Conservation (phyloP, 495 filamentous ascomycete species). For the Massariosphaeria phaeospora region DNA sequence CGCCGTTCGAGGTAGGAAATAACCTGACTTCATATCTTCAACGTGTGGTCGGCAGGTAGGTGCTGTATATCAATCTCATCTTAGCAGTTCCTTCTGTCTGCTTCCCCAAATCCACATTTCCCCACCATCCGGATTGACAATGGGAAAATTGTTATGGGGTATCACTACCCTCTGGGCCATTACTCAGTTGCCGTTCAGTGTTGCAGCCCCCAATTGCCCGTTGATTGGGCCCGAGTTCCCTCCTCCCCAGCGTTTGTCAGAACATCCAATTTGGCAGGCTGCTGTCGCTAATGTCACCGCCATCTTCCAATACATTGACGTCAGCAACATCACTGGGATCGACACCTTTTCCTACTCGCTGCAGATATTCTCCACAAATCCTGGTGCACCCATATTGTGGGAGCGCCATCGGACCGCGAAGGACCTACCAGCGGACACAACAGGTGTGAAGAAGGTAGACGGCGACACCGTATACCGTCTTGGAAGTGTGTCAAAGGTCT, state of each 20-base stretch:
- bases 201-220: conserved; percentile 4
- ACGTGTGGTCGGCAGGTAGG: neutral
- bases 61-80: conserved; percentile 1
- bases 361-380: conserved; percentile 7
- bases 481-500: conserved; percentile 50
- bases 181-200: neutral
- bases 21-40: neutral
- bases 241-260: conserved; percentile 1
- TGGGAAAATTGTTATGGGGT: neutral
- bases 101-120: neutral
- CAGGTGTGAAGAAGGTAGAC: conserved; percentile 7
- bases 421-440: neutral
- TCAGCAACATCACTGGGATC: conserved; percentile 5
- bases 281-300: conserved; percentile 2
- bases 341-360: conserved; percentile 5
- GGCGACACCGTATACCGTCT: conserved; percentile 47
- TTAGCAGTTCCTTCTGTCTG: neutral
- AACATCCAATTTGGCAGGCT: conserved; percentile 3
- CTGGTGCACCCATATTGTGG: conserved; percentile 1
- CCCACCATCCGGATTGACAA: neutral
- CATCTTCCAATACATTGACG: conserved; percentile 6
- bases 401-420: conserved; percentile 4
- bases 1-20: neutral
- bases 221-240: conserved; percentile 9
- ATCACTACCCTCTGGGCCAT: neutral